Evolutionary conservation across 352 stramenopile genomes (phyloP).

Genomic region (Phytophthora podocarpi): DNA sequence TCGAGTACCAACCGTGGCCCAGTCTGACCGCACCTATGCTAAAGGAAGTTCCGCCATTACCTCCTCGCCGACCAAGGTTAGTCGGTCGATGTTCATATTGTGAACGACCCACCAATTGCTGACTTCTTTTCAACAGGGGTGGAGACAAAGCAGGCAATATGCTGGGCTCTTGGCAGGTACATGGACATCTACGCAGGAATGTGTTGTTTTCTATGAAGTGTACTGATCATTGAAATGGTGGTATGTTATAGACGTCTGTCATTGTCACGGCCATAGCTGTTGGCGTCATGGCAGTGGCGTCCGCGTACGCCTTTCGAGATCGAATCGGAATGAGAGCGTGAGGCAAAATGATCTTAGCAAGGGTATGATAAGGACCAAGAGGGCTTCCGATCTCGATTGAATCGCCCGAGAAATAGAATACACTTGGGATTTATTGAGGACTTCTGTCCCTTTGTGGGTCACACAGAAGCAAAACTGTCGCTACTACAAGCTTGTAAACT

Average conservation of each 20-base stretch:
- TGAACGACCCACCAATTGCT: background rate
- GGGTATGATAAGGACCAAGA: background rate
- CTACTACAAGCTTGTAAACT: conserved; percentile 3
- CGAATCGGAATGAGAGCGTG: conserved; percentile 25
- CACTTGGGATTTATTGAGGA: conserved; percentile 27
- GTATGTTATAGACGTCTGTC: conserved; percentile 30
- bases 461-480: conserved; percentile 27
- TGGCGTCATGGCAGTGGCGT: conserved; percentile 37
- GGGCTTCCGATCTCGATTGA: background rate
- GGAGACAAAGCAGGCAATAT: conserved; percentile 11
- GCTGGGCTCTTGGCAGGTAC: conserved; percentile 34
- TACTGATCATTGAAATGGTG: conserved; percentile 3
- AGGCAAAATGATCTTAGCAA: conserved; percentile 3
- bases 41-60: conserved; percentile 29
- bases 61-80: conserved; percentile 30
- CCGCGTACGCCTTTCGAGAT: conserved; percentile 41
- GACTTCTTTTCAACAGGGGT: conserved; percentile 7
- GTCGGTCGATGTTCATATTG: background rate
- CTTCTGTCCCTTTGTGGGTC: background rate
- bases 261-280: conserved; percentile 34
- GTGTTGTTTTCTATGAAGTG: background rate
- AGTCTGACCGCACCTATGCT: conserved; percentile 33
- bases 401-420: conserved; percentile 31
- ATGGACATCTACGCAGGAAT: background rate
- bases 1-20: conserved; percentile 40